Base-by-base conservation (phyloP, 225 moss, liverwort and hornwort genomes). In the Physcomitrium patens region DNA sequence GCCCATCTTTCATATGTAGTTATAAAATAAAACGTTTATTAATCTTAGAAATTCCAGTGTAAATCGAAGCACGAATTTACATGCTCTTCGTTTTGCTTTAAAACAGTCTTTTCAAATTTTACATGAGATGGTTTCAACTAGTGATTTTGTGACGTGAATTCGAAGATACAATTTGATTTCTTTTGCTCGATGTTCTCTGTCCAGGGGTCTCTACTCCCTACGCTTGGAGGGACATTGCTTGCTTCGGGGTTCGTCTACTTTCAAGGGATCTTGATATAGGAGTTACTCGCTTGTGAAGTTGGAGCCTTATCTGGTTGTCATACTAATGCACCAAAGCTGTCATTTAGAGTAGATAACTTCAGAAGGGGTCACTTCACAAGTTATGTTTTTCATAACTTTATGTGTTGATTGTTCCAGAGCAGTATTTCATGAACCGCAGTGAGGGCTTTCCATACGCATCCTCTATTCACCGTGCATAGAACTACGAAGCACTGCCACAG, bases 341-440 rank as follows among this genome's bases (percentile, higher is more conserved):
- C 18, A 16, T 49, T 49, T 12, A 49, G 15, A 49, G 49, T 49
- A 14, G 49, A 49, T 49, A 15, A 17, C 17, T 28, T 31, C 0
- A 23, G 1, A 5, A 37, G 48, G 50, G 0, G 1, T 7, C 31
- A 37, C 58, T 15, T n/a, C 8, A 0, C 3, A 14, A 20, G 10
- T 17, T 59, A 15, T 15, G 2, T 41, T 13, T 27, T 28, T 10
- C 0, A 1, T 1, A 54, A 67, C 5, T 15, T n/a, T 57, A 58
- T 12, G 46, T 66, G 43, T 71, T 63, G 0, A 20, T 72, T 55
- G 1, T 76, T 68, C 18, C 19, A 71, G 43, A 48, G 12, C 55
- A 37, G n/a, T 53, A 14, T 55, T 47, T 19, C 45, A 26, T 45
- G 16, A 48, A 0, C 1, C 19, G 9, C 0, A 50, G 19, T 22